Conservation (phyloP, 768 basidiomycete genomes). For the Pleurotus platypus region DNA sequence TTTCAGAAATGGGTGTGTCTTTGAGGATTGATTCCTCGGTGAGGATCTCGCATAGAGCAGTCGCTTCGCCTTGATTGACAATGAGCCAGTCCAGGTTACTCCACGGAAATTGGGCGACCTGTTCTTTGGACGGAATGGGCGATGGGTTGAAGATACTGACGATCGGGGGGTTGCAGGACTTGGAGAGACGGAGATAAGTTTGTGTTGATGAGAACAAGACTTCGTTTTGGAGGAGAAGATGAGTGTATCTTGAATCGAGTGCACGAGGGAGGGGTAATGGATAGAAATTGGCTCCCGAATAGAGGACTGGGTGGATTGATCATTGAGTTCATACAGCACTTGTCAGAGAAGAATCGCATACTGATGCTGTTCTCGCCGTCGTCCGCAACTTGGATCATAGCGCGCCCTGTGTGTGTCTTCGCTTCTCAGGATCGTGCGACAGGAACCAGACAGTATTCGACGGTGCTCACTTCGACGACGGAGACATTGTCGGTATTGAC, state of each 20-base stretch:
- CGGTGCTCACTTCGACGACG: slow-evolving; percentile 31
- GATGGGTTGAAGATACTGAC: slow-evolving; percentile 51
- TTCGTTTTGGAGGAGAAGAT: slow-evolving; percentile 60
- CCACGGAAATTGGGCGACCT: slow-evolving; percentile 49
- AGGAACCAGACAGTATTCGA: neutral
- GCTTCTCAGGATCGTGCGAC: neutral
- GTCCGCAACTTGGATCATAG: slow-evolving; percentile 56
- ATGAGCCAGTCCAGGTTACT: slow-evolving; percentile 48
- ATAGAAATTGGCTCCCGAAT: slow-evolving; percentile 48
- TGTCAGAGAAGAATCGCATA: slow-evolving; percentile 20
- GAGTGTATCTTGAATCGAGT: slow-evolving; percentile 34
- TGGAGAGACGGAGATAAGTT: slow-evolving; percentile 25
- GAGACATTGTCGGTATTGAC: slow-evolving; percentile 36
- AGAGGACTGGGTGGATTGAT: slow-evolving; percentile 38
- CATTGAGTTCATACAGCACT: neutral
- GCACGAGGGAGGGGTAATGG: slow-evolving; percentile 33
- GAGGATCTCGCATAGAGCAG: slow-evolving; percentile 27
- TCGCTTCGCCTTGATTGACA: slow-evolving; percentile 51
- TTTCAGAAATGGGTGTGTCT: neutral
- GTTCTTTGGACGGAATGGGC: slow-evolving; percentile 39
- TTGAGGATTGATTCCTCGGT: slow-evolving; percentile 6
- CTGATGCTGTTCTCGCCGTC: slow-evolving; percentile 64
- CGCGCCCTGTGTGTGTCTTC: slow-evolving; percentile 53
- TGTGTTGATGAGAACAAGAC: slow-evolving; percentile 42
- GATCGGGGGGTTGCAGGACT: neutral